Percentiles rank a stretch among this genome's conserved stretches.
These are phyloP conservation scores for Torrubiellomyces zombiae DNA, from an alignment of 2,329 filamentous ascomycete species.

Conservation along the genomic window DNA sequence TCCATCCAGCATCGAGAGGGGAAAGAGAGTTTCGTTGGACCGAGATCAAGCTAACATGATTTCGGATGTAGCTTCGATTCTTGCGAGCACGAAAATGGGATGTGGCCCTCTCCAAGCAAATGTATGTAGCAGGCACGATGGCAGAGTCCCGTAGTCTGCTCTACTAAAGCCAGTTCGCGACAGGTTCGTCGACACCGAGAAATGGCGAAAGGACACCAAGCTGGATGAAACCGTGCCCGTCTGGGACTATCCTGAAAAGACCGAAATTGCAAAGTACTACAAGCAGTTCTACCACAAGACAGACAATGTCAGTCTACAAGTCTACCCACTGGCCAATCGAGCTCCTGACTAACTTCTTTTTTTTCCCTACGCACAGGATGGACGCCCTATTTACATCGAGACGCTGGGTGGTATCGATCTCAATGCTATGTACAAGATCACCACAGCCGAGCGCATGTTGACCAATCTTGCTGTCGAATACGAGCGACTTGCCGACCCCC, in stretches of 20 bases:
- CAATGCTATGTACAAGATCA: conserved; percentile 81
- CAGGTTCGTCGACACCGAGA: conserved; percentile 83
- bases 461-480: conserved; percentile 95
- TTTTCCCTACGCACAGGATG: conserved; percentile 58
- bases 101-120: conserved; percentile 65
- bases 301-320: conserved; percentile 57
- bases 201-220: conserved; percentile 76
- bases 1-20: conserved; percentile 1
- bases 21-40: conserved; percentile 1
- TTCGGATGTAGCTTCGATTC: conserved; percentile 52
- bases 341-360: no score
- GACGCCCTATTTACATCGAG: conserved; percentile 93
- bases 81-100: conserved; percentile 92
- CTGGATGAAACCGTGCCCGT: conserved; percentile 65
- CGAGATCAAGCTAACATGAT: conserved; percentile 1
- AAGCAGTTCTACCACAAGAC: conserved; percentile 99
- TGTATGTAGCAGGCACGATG: no score
- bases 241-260: conserved; percentile 80
- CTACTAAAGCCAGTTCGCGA: no score
- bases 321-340: no score
- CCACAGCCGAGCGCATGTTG: conserved; percentile 81
- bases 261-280: conserved; percentile 76
- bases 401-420: conserved; percentile 89
- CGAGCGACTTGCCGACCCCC: conserved; percentile 85
- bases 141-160: no score